Evolutionary conservation across 2,329 filamentous ascomycete species (phyloP).

Genomic region (Paraphaeosphaeria minitans): DNA sequence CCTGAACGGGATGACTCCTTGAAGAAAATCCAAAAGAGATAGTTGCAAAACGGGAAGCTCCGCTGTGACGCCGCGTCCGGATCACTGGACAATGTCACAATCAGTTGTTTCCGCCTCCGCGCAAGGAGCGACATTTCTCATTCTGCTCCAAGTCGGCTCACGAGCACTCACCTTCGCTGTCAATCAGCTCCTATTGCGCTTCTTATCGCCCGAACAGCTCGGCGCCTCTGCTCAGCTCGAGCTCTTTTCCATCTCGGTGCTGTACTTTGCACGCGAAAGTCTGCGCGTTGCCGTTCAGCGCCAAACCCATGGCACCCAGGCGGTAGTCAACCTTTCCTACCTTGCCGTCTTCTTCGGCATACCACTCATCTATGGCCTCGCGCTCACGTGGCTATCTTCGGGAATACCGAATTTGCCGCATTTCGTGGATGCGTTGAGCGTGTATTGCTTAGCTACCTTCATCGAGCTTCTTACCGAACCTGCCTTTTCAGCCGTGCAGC

Average conservation of each 20-base stretch:
- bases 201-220: slow-evolving; percentile 81
- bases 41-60: not conserved
- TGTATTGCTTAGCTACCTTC: slow-evolving; percentile 63
- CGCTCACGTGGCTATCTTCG: slow-evolving; percentile 67
- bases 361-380: slow-evolving; percentile 67
- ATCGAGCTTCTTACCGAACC: slow-evolving; percentile 86
- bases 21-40: not conserved
- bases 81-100: slow-evolving; percentile 31
- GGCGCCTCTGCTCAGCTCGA: slow-evolving; percentile 90
- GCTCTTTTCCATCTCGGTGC: slow-evolving; percentile 87
- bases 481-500: slow-evolving; percentile 85
- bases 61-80: slow-evolving; percentile 1
- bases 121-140: slow-evolving; percentile 81
- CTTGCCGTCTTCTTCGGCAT: slow-evolving; percentile 73
- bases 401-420: slow-evolving; percentile 64
- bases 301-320: slow-evolving; percentile 67
- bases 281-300: slow-evolving; percentile 90
- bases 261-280: slow-evolving; percentile 93
- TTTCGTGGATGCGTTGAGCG: slow-evolving; percentile 60
- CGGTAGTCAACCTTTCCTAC: slow-evolving; percentile 87
- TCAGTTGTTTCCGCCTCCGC: slow-evolving; percentile 56
- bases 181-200: slow-evolving; percentile 89
- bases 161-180: slow-evolving; percentile 86
- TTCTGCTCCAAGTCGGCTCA: slow-evolving; percentile 85
- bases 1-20: not conserved